Evolutionary conservation across 192 early-diverging fungal species (phyloP).

Genomic region (Coemansia sp.): DNA sequence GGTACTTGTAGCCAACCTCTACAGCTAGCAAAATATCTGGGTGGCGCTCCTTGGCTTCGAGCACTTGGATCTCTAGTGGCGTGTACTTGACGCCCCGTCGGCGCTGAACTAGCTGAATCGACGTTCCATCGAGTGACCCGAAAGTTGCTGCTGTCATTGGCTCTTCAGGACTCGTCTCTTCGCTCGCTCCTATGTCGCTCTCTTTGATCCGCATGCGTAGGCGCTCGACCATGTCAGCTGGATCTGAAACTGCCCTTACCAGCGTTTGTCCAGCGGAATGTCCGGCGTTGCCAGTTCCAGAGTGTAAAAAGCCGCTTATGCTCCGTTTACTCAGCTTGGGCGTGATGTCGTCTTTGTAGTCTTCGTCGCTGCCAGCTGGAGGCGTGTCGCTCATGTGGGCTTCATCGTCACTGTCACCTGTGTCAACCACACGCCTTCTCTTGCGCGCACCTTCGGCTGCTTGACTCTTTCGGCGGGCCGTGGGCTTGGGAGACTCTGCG

Average conservation of each 20-base stretch:
- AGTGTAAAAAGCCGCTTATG: conserved; percentile 14
- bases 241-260: conserved; percentile 28
- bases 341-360: not conserved
- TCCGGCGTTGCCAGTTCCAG: conserved; percentile 5
- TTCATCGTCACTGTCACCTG: conserved; percentile 6
- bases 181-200: not conserved
- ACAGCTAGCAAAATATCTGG: conserved; percentile 78
- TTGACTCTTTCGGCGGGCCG: not conserved
- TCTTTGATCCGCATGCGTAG: conserved; percentile 34
- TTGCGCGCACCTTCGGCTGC: conserved; percentile 1
- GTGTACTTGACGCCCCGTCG: conserved; percentile 62
- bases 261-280: conserved; percentile 20
- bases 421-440: conserved; percentile 11
- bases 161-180: conserved; percentile 1
- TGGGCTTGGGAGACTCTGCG: conserved; percentile 10
- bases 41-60: conserved; percentile 73
- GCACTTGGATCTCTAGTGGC: conserved; percentile 82
- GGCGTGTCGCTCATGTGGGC: not conserved
- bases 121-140: conserved; percentile 22
- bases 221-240: conserved; percentile 28
- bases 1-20: conserved; percentile 95
- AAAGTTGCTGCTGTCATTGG: not conserved
- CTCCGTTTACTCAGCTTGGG: not conserved
- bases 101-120: conserved; percentile 49
- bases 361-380: not conserved